Base-by-base conservation (phyloP, 805 yeast species). In the Sugiyamaella lignohabitans region DNA sequence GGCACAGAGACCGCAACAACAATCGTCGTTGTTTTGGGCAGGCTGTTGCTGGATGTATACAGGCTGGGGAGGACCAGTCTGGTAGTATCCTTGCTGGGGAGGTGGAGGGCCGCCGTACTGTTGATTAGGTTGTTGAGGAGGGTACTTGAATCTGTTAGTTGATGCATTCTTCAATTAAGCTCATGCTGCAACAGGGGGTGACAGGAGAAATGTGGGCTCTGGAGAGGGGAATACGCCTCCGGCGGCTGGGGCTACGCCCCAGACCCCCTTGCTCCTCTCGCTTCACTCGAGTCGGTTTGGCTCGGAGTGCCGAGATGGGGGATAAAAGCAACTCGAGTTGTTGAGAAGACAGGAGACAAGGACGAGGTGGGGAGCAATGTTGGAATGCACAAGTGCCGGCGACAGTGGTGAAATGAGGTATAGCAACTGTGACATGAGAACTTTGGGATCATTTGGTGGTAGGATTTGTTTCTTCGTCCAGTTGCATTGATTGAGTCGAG, bases 1-100 rank as follows among this genome's bases (percentile, higher is more conserved):
- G 27, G 65, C 66, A 32, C 66, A 62, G n/a, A 58, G 48, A 11
- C 67, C 66, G 14, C 32, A 27, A 55, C 65, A 62, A 48, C 63
- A 58, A 32, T 55, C 59, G 42, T 42, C 55, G 47, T 56, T 53
- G 43, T 56, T 48, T 32, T 51, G 42, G 34, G 40, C 46, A 22
- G 56, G 59, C 40, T 50, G 57, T 47, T 58, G 61, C 48, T 58
- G 61, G 46, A 58, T 48, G 50, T 59, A 59, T 20, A 53, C 45
- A 20, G 59, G 59, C 52, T 59, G 60, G 30, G 57, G 60, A 42
- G 58, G 60, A 11, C 53, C 53, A 44, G 54, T 51, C 46, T 55
- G 59, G 45, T 50, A 48, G 48, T 52, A 53, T 10, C 47, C 53
- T 32, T 48, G 52, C 39, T 46, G 51, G 19, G 43, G 52, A 11